Percentiles rank a stretch among this genome's conserved stretches.
phyloP scores from a whole-genome alignment of 2,329 filamentous ascomycete genomes.

The Fusarium citri region DNA sequence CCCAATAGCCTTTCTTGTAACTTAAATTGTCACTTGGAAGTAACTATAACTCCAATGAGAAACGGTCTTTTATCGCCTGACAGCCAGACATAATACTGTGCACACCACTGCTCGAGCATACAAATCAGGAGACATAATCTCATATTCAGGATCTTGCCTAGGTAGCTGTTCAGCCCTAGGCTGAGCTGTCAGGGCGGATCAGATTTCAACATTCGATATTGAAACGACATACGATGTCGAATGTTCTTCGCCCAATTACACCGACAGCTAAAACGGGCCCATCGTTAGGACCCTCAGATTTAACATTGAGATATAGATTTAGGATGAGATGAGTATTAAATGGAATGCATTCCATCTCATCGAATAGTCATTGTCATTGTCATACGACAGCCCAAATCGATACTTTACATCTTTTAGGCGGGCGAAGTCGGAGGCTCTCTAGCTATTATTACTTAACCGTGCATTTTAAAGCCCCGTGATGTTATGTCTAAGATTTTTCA shows the following conservation, averaged over 20 bases:
- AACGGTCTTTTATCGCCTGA: neutral
- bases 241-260: slow-evolving; percentile 30
- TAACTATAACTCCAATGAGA: neutral
- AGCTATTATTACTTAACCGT: slow-evolving; percentile 40
- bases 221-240: slow-evolving; percentile 30
- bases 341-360: slow-evolving; percentile 2
- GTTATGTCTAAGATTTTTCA: slow-evolving; percentile 35
- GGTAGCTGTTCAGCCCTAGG: neutral
- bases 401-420: slow-evolving; percentile 36
- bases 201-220: slow-evolving; percentile 23
- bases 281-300: slow-evolving; percentile 19
- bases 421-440: slow-evolving; percentile 39
- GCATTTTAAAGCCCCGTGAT: slow-evolving; percentile 34
- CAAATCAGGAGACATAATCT: slow-evolving; percentile 2
- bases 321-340: slow-evolving; percentile 24
- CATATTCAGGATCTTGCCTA: slow-evolving; percentile 2
- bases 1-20: neutral
- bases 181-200: neutral
- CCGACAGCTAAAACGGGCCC: slow-evolving; percentile 24
- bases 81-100: neutral
- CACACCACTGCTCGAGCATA: neutral
- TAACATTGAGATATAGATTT: slow-evolving; percentile 21
- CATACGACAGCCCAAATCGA: slow-evolving; percentile 43
- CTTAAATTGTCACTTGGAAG: neutral
- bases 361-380: neutral